Conservation (phyloP, 768 basidiomycete genomes). For the Phlebiopsis flavidoalba region DNA sequence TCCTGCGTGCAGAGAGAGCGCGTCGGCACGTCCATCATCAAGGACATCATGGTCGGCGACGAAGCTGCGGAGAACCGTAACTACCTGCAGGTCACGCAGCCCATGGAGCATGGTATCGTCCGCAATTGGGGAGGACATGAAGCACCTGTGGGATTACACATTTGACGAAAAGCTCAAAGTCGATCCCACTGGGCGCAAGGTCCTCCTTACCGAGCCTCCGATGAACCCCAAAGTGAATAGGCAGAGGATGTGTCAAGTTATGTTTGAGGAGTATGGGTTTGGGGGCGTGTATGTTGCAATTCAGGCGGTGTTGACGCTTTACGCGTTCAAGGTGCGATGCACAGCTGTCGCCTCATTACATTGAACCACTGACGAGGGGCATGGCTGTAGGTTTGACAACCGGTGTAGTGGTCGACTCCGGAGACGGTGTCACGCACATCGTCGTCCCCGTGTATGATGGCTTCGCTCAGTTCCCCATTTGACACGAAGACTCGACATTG, state of each 20-base stretch:
- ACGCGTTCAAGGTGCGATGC: constrained; percentile 87
- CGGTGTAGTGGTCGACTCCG: constrained; percentile 98
- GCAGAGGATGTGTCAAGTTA: constrained; percentile 93
- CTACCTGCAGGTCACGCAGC: constrained; percentile 94
- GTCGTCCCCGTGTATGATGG: constrained; percentile 99
- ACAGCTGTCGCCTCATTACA: neutral
- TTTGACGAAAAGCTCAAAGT: constrained; percentile 93
- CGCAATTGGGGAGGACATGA: constrained; percentile 99
- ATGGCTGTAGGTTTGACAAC: constrained; percentile 78
- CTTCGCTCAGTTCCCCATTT: constrained; percentile 92
- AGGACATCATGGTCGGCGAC: constrained; percentile 98
- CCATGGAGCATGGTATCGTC: constrained; percentile 99
- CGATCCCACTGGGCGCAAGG: constrained; percentile 81
- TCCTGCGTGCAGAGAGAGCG: constrained; percentile 97
- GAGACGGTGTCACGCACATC: constrained; percentile 98
- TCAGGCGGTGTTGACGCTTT: constrained; percentile 95
- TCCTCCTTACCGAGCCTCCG: constrained; percentile 94
- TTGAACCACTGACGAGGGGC: neutral
- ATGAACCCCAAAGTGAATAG: constrained; percentile 97
- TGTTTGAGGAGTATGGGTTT: constrained; percentile 99
- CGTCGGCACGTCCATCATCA: constrained; percentile 75
- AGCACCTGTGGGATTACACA: constrained; percentile 96
- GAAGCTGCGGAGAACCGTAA: constrained; percentile 92
- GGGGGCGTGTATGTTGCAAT: constrained; percentile 96
- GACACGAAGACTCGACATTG: constrained; percentile 92